Evolutionary conservation across 768 basidiomycete genomes (phyloP), one percentile per base, ranked within the genome.

Genomic region (Pisolithus sp.): DNA sequence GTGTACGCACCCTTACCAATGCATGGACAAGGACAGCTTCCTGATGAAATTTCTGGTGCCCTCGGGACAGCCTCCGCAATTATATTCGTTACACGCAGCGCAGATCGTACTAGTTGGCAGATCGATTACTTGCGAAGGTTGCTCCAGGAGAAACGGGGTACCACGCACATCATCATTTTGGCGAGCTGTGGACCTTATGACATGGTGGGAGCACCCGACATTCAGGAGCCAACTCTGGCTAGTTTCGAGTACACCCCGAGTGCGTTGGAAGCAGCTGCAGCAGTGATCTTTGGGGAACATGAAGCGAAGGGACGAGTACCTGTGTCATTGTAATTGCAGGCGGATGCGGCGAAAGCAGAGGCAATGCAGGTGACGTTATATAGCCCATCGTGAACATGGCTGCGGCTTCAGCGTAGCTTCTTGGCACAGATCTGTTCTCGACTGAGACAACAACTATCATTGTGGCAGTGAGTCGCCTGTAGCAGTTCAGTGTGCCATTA

Each of bases 181-280:
- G 75, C 80, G 18, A 83, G 80, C 36, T 83, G 83, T 59, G 78
- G 75, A n/a, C 85, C 85, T 26, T 87, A 86, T 57, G 84, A 86
- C 54, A 51, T 83, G 10, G 65, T 73, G 24, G 50, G 50, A 15
- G 57, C 57, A 64, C 13, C 39, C 5, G 60, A 66, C 10, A 53
- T 57, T 2, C 60, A 56, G 54, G 63, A 65, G 0, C 66, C 70
- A 21, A 78, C 74, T 34, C 56, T 85, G 3, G 76, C 71, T 17
- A 79, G 78, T 40, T 84, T 80, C 61, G 84, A 86, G 62, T 81
- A 78, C 53, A 85, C 83, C 1, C 56, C 62, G 1, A 64, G 71
- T 1, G 84, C 78, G 6, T 60, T 86, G 54, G 73, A 71, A 34
- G 71, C 72, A 1, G 76, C 74, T 4, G 71, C 65, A 1, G 63